Evolutionary conservation across 352 stramenopile genomes (phyloP), one percentile per base, ranked within the genome.

Genomic region (Pythium monospermum): DNA sequence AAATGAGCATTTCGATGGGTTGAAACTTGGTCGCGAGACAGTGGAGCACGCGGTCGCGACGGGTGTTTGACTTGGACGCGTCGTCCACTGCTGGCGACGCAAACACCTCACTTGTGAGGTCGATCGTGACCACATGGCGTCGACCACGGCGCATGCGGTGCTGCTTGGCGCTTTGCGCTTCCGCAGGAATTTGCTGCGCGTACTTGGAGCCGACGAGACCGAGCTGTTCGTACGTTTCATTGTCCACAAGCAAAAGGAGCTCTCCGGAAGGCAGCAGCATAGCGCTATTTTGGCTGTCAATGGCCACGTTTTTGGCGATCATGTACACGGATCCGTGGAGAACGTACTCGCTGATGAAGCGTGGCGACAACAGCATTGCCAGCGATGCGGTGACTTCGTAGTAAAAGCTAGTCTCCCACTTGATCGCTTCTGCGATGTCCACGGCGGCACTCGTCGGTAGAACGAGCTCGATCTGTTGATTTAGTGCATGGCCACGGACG

Each of bases 391-490:
- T 71, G 8, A 91, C 37, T 44, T 91, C 70, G 53, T 94, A 94
- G 57, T 78, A 94, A 57, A 94, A 94, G n/a, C 66, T 68, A 22
- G 70, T 87, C 53, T 87, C 76, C 80, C 80, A 91, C 50, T 82
- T 75, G 16, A 91, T 55, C 40, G 67, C 57, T 55, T 83, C 69
- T 22, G 73, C 71, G 6, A 70, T 31, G 23, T 54, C 42, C 23
- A 59, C 49, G 1, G 73, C 80, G 6, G 49, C 38, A 6, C 43
- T 42, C 32, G 53, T 61, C 0, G 83, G 76, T 25, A 90, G 62
- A 33, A 68, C 74, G 2, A 89, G 48, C 53, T 94, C 83, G 3
- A 94, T 39, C 52, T 94, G 83, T 58, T 91, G 83, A 48, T 71
- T 76, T 13, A 91, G 47, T 4, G 68, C 56, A 47, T 84, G 83